Evolutionary conservation across 805 yeast species (phyloP).

Genomic region (Saturnispora dispora): DNA sequence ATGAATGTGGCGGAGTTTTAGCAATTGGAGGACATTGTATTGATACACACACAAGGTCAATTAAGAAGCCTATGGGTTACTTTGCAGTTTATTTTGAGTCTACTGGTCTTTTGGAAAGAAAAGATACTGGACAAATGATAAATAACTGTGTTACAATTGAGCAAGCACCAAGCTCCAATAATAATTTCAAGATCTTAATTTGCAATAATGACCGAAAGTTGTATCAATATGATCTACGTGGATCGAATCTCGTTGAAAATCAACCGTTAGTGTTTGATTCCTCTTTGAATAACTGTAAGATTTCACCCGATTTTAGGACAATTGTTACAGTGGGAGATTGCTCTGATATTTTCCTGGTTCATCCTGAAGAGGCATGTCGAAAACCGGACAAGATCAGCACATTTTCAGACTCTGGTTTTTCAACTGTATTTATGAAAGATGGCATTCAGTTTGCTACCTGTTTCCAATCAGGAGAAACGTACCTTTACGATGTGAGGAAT

Average conservation of each 20-base stretch:
- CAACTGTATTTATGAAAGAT: slow-evolving; percentile 68
- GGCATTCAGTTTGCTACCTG: slow-evolving; percentile 69
- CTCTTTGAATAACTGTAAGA: slow-evolving; percentile 66
- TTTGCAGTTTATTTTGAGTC: slow-evolving; percentile 48
- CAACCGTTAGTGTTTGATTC: slow-evolving; percentile 44
- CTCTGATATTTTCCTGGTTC: slow-evolving; percentile 50
- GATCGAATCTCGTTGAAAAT: slow-evolving; percentile 30
- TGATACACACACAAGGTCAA: slow-evolving; percentile 28
- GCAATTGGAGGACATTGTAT: slow-evolving; percentile 39
- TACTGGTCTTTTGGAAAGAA: slow-evolving; percentile 38
- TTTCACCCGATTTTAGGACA: slow-evolving; percentile 53
- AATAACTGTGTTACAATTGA: slow-evolving; percentile 67
- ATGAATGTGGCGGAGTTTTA: slow-evolving; percentile 20
- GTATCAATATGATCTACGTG: slow-evolving; percentile 52
- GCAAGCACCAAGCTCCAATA: slow-evolving; percentile 29
- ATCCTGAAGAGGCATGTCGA: slow-evolving; percentile 29
- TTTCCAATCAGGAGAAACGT: slow-evolving; percentile 78
- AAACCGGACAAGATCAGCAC: slow-evolving; percentile 29
- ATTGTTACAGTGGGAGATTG: slow-evolving; percentile 73
- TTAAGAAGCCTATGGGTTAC: slow-evolving; percentile 36
- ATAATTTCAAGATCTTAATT: slow-evolving; percentile 46
- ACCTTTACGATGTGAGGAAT: slow-evolving; percentile 69
- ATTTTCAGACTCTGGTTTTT: slow-evolving; percentile 71
- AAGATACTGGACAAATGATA: slow-evolving; percentile 68
- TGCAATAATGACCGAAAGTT: slow-evolving; percentile 79